These are phyloP conservation scores for Bruguiera sexangula DNA, from an alignment of 345 rosid species.

Conservation along the genomic window DNA sequence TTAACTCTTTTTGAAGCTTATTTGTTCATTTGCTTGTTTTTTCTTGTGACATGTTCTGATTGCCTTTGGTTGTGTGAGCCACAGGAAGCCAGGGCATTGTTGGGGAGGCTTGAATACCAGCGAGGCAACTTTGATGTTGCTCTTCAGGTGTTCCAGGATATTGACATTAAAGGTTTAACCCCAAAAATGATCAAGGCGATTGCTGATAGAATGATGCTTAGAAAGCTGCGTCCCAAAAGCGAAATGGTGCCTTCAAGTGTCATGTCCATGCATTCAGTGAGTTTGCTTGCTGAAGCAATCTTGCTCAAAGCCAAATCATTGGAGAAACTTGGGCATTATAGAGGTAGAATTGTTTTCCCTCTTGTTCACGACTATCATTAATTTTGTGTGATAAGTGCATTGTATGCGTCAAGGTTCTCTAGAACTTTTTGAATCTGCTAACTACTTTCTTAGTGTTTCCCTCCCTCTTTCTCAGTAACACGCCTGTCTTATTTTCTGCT, in stretches of 20 bases:
- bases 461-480: too few species aligned
- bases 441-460: too few species aligned
- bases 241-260: constrained; percentile 40
- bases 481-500: background rate
- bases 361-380: background rate
- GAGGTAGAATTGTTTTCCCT: constrained; percentile 39
- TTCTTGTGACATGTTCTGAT: background rate
- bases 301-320: constrained; percentile 86
- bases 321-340: constrained; percentile 56
- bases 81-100: constrained; percentile 92
- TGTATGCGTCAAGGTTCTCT: too few species aligned
- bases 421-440: too few species aligned
- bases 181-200: constrained; percentile 72
- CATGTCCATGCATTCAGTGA: constrained; percentile 92
- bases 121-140: constrained; percentile 92
- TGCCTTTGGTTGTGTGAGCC: constrained; percentile 7
- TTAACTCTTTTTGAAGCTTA: constrained; percentile 15
- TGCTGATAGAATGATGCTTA: constrained; percentile 50
- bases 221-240: constrained; percentile 51
- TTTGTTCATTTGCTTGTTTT: background rate
- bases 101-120: constrained; percentile 91
- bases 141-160: constrained; percentile 89
- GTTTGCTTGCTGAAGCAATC: constrained; percentile 82
- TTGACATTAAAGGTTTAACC: constrained; percentile 59
- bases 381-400: background rate